Base-by-base conservation (phyloP, 2,329 filamentous ascomycete genomes). In the Dichotomopilus funicola region DNA sequence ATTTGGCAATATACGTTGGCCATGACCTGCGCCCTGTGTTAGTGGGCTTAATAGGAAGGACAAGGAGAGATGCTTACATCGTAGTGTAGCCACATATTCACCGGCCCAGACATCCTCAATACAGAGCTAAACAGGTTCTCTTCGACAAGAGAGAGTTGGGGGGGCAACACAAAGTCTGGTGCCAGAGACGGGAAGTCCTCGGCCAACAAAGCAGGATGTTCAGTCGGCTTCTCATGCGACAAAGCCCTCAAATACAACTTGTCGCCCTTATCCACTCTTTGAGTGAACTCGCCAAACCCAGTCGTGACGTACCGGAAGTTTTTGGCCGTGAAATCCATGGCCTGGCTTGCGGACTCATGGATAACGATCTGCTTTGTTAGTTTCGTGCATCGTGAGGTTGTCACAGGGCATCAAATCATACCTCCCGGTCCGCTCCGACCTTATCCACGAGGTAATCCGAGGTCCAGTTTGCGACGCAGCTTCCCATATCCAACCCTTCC, bases 71-170 rank as follows among this genome's bases (percentile, higher is more conserved):
- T 38, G 70, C 77, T 71, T 68, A 87, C 85, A 71, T 95, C 89
- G 73, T 94, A 95, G 70, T 95, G 89, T 36, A 95, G 76, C 91
- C 91, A 96, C 81, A 96, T 88, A 42, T 85, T 87, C 9, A 92
- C 87, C 1, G 82, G 82, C 0, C 89, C 89, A 4, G 88, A 92
- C 57, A 95, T 84, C 19, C 90, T 80, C 31, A 95, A 72, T 0
- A 91, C 85, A 2, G 88, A 91, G 67, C 87, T 92, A 67, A 95
- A 90, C 3, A 81, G 70, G 59, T 83, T 82, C n/a, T 84, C 73
- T 5, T 66, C 67, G 4, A 89, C 82, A 37, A 79, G 72, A 0
- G 69, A 69, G 8, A 95, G 73, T 58, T 83, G 74, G 1, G 74
- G 62, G 1, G 90, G 89, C 1, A 95, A 70, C 11, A 68, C 64